These are phyloP conservation scores for Cladosporium sp. DNA, from an alignment of 2,329 filamentous ascomycete species.

Conservation along the genomic window DNA sequence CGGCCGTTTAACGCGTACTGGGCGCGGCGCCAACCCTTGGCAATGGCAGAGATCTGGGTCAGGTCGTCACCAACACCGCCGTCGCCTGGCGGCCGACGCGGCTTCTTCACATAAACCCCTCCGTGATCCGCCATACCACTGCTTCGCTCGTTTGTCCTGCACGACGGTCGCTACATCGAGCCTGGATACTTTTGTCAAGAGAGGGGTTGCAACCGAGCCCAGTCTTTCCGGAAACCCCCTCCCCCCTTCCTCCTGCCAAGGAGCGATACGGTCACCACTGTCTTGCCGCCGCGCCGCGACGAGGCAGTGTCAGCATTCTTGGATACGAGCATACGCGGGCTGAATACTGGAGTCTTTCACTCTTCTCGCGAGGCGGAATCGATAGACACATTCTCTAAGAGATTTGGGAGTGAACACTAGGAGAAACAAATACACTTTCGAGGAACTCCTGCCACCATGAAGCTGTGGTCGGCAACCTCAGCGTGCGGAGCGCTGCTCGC, in stretches of 20 bases:
- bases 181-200: neutral
- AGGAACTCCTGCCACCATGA: slow-evolving; percentile 13
- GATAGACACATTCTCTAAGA: neutral
- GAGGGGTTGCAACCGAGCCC: no score
- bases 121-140: no score
- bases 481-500: slow-evolving; percentile 15
- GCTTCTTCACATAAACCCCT: no score
- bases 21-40: neutral
- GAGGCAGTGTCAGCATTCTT: neutral
- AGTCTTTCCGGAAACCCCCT: no score
- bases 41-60: neutral
- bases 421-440: neutral
- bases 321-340: no score
- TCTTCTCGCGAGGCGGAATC: neutral
- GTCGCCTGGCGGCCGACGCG: neutral
- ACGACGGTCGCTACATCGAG: neutral
- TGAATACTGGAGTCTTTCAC: no score
- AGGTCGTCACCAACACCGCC: neutral
- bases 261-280: slow-evolving; percentile 1
- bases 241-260: slow-evolving; percentile 7
- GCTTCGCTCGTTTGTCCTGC: neutral
- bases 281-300: slow-evolving; percentile 2
- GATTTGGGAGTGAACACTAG: neutral
- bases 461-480: slow-evolving; percentile 12
- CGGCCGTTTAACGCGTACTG: neutral